Evolutionary conservation across 495 filamentous ascomycete species (phyloP), one percentile per base, ranked within the genome.

Genomic region (Tuber brumale): DNA sequence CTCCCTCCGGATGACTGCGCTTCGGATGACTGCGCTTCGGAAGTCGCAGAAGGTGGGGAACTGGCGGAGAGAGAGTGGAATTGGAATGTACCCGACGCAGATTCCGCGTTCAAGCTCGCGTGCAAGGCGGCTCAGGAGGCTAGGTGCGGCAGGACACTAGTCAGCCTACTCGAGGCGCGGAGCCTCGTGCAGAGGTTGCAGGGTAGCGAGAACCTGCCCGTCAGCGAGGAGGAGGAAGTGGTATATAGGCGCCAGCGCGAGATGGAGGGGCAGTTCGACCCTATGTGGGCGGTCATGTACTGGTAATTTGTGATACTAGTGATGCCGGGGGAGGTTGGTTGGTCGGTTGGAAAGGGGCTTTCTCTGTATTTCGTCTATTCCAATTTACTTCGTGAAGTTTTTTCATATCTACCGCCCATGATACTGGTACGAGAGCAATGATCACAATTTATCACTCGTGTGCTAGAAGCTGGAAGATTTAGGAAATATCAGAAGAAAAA

Each of bases 121-220:
- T 66, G 57, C 31, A 66, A 66, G 27, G 57, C 31, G 27, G 57
- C 57, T 2, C 18, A 35, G 57, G 57, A 66, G 14, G 31, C 27
- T 35, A 27, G 14, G 27, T 66, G 57, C 57, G 57, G 57, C 3
- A 66, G 57, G 57, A n/a, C 57, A 0, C 1, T 66, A 14, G 57
- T 66, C 27, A 66, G 31, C 27, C 57, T 66, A 14, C 27, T 6
- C 31, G 57, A 66, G 27, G 57, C 57, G 14, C 57, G 57, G 57
- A 66, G 57, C 14, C 57, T 66, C 27, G 57, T 66, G 57, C 57
- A 66, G 57, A 66, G 57, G 27, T 19, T 66, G 57, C 57, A 66
- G 57, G 57, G 57, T 27, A 66, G 27, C 57, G 6, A 66, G 4
- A 27, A 35, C 12, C 27, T 35, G 8, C 57, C 57, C 14, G 27